phyloP scores from a whole-genome alignment of 805 yeast species.

The Candida nonsorbophila region DNA sequence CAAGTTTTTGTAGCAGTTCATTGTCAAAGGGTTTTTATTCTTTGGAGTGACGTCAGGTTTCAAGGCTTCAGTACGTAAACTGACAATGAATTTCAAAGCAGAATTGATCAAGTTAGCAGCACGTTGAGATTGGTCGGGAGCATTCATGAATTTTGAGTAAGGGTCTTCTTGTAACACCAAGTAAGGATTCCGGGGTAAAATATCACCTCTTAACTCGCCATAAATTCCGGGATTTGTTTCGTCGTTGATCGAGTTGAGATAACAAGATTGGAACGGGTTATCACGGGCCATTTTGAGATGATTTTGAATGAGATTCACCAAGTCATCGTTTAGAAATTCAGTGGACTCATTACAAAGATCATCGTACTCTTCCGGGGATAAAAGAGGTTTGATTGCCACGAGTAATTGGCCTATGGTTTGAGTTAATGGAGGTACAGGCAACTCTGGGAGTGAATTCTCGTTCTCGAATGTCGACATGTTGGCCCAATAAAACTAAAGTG shows the following conservation, averaged over 20 bases:
- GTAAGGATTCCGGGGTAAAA: conserved; percentile 74
- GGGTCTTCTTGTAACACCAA: conserved; percentile 74
- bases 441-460: conserved; percentile 44
- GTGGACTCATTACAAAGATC: conserved; percentile 40
- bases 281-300: conserved; percentile 47
- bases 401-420: conserved; percentile 50
- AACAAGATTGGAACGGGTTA: conserved; percentile 36
- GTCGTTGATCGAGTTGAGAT: conserved; percentile 50
- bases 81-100: conserved; percentile 58
- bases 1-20: conserved; percentile 61
- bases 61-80: conserved; percentile 49
- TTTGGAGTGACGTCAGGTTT: conserved; percentile 55
- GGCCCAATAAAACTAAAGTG: no score
- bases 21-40: conserved; percentile 49
- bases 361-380: conserved; percentile 46
- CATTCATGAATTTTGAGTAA: conserved; percentile 44
- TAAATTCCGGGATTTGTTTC: conserved; percentile 52
- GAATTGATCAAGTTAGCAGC: conserved; percentile 65
- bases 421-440: conserved; percentile 58
- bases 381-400: conserved; percentile 54
- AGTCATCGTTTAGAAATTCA: conserved; percentile 38
- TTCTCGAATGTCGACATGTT: conserved; percentile 26
- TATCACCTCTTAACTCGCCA: conserved; percentile 60
- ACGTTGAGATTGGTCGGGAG: conserved; percentile 63
- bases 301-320: conserved; percentile 44